Base-by-base conservation (phyloP, 345 rosid species). In the Eucalyptus dawsonii region DNA sequence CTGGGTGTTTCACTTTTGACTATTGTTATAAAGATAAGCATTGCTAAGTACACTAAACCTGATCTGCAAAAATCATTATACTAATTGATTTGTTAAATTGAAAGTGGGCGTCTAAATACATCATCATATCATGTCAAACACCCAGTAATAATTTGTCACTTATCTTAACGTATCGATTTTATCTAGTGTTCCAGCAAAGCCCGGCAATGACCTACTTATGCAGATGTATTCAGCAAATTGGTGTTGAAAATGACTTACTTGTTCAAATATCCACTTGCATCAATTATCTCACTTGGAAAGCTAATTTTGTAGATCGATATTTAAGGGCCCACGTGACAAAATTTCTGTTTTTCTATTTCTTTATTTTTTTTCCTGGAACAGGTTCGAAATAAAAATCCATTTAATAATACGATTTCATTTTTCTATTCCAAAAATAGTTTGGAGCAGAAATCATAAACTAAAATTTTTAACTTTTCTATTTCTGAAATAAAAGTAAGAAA, bases 381-480 rank as follows among this genome's bases (percentile, higher is more conserved):
- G 0, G 2, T 53, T 53, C 10, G 24, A 19, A 53, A 53, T 0
- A 19, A 53, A 53, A 53, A 53, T 53, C 10, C 9, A 19, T 19
- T 19, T 53, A 8, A 19, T 53, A 19, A 53, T 0, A 0, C 0
- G 19, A 53, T 53, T 53, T 53, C 2, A 53, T 53, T 53, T 53
- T 53, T 53, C 24, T 19, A 53, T 53, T 53, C 56, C 0, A 3
- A 0, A 53, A 53, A 8, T 53, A 53, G 1, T 53, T 53, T 53
- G 10, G 10, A 19, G 24, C 10, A 53, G 0, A 53, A 19, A 7
- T 53, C 56, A 3, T 0, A 53, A 19, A 53, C 10, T 53, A 53
- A 53, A 53, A 53, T 8, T 53, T 53, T 53, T 53, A 53, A 0
- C 10, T 53, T 53, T 53, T 53, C 5, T 19, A 8, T 53, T 53